Conservation (phyloP, 495 filamentous ascomycete species). For the Penicillium bovifimosum region DNA sequence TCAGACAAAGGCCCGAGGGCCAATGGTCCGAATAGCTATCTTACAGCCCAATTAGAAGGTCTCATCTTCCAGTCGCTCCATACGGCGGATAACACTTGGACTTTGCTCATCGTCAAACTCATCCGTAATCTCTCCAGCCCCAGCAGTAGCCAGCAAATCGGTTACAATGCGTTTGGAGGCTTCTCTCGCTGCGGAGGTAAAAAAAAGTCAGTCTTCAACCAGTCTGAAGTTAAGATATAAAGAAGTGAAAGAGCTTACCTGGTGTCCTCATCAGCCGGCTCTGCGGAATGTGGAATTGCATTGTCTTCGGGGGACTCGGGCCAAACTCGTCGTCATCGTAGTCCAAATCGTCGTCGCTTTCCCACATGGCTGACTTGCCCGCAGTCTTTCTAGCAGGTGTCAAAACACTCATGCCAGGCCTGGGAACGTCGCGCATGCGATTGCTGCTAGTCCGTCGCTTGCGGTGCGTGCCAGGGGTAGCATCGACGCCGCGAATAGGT, state of each 20-base stretch:
- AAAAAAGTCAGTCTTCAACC: neutral
- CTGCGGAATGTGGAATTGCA: constrained; percentile 90
- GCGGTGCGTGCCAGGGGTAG: constrained; percentile 33
- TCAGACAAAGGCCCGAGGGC: too few species aligned
- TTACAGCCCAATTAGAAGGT: constrained; percentile 48
- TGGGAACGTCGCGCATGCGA: constrained; percentile 37
- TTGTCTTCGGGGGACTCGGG: constrained; percentile 91
- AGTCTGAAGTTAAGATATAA: neutral
- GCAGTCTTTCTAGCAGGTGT: constrained; percentile 49
- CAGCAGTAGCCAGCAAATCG: constrained; percentile 79
- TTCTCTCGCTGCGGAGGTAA: constrained; percentile 59
- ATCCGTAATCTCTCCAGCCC: constrained; percentile 44
- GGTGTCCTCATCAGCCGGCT: constrained; percentile 86
- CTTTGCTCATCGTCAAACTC: constrained; percentile 54
- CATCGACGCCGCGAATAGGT: constrained; percentile 41
- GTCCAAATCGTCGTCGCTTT: constrained; percentile 57
- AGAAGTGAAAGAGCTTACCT: constrained; percentile 55
- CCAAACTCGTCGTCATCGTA: constrained; percentile 55
- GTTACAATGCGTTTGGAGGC: constrained; percentile 89
- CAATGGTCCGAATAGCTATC: too few species aligned
- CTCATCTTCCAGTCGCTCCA: constrained; percentile 60
- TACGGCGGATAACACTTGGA: constrained; percentile 69
- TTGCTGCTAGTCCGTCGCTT: constrained; percentile 34
- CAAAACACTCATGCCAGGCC: constrained; percentile 76
- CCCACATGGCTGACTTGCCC: constrained; percentile 46